A percentile compares a stretch with the other conserved stretches of the same genome.
Conservation (phyloP, 1,284 basidiomycete species). For the Boletus mariae region DNA sequence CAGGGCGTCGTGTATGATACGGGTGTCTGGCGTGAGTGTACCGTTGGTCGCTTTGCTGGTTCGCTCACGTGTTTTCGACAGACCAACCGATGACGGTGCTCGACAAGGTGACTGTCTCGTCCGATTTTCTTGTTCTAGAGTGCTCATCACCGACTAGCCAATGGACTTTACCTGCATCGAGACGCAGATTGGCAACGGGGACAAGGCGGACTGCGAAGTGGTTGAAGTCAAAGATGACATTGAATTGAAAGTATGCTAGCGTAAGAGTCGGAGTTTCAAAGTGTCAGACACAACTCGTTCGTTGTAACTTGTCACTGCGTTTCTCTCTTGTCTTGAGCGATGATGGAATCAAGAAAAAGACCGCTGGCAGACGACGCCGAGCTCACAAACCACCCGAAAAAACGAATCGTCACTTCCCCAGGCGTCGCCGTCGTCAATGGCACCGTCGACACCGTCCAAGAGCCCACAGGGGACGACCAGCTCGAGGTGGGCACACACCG, state of each 20-base stretch:
- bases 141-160: constrained; percentile 38
- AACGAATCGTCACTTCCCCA: constrained; percentile 50
- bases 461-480: constrained; percentile 58
- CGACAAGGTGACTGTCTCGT: constrained; percentile 50
- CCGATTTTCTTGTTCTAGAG: not conserved
- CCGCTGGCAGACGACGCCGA: constrained; percentile 55
- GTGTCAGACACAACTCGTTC: not conserved
- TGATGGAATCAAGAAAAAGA: constrained; percentile 65
- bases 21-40: constrained; percentile 82
- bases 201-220: constrained; percentile 74
- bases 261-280: constrained; percentile 25
- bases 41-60: not conserved
- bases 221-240: constrained; percentile 46
- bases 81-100: constrained; percentile 85
- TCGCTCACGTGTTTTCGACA: constrained; percentile 30
- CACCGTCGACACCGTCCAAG: constrained; percentile 40
- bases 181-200: constrained; percentile 78
- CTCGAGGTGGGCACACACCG: constrained; percentile 57
- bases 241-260: constrained; percentile 32
- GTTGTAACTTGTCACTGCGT: not conserved
- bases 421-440: constrained; percentile 52
- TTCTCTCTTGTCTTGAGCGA: constrained; percentile 18
- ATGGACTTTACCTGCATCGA: constrained; percentile 83
- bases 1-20: constrained; percentile 84
- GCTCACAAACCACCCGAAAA: constrained; percentile 51